phyloP scores from a whole-genome alignment of 352 stramenopile species.

The Phytophthora boehmeriae region DNA sequence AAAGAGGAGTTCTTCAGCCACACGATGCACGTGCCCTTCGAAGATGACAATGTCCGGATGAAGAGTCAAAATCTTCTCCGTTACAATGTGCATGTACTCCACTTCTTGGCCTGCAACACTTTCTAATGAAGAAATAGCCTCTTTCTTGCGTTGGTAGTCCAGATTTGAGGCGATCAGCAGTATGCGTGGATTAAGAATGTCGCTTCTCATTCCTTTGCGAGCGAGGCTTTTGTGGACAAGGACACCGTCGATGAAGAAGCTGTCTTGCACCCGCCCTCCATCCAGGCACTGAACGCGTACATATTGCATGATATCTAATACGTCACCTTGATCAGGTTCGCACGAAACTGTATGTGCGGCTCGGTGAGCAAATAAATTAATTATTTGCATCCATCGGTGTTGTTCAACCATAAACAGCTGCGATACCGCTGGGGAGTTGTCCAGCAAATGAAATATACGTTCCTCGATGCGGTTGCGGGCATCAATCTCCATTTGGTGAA shows the following conservation, averaged over 20 bases:
- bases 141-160: constrained; percentile 87
- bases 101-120: constrained; percentile 85
- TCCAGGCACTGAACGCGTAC: constrained; percentile 83
- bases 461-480: constrained; percentile 72
- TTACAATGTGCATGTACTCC: constrained; percentile 92
- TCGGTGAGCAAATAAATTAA: constrained; percentile 70
- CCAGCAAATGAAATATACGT: constrained; percentile 72
- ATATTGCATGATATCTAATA: constrained; percentile 88
- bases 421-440: constrained; percentile 55
- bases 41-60: constrained; percentile 89
- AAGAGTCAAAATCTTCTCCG: constrained; percentile 87
- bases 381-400: constrained; percentile 84
- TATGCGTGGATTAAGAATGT: constrained; percentile 81
- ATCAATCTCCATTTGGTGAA: constrained; percentile 69
- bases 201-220: constrained; percentile 83
- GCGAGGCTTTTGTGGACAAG: constrained; percentile 87
- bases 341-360: constrained; percentile 72
- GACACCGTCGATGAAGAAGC: constrained; percentile 90
- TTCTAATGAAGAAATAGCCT: constrained; percentile 82
- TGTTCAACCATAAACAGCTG: constrained; percentile 73
- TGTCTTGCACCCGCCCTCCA: constrained; percentile 75
- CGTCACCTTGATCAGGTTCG: constrained; percentile 71
- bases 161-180: constrained; percentile 83
- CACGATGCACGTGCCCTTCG: constrained; percentile 80
- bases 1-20: constrained; percentile 81